Evolutionary conservation across 768 basidiomycete genomes (phyloP).

Genomic region (Podaxis sp.): DNA sequence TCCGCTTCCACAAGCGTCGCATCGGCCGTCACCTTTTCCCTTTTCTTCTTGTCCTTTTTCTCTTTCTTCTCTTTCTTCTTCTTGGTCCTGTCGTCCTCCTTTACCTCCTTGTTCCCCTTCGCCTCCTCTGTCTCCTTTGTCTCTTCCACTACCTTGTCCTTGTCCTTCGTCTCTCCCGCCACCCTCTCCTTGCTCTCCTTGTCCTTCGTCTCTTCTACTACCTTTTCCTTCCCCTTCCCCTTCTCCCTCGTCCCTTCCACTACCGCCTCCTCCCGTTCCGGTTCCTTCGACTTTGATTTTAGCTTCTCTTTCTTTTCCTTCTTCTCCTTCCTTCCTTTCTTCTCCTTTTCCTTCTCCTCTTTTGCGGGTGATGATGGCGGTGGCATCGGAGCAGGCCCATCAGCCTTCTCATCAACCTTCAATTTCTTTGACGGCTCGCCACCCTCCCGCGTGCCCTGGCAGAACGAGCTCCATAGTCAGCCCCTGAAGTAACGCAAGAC

Average conservation of each 20-base stretch:
- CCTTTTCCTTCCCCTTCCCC: constrained; percentile 30
- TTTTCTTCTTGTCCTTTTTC: constrained; percentile 18
- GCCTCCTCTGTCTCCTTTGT: constrained; percentile 21
- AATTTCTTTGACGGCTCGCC: constrained; percentile 27
- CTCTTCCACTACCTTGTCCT: constrained; percentile 19
- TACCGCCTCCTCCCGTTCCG: neutral
- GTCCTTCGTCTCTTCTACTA: constrained; percentile 19
- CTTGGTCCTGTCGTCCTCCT: constrained; percentile 11
- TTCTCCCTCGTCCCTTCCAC: constrained; percentile 29
- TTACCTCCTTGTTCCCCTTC: constrained; percentile 20
- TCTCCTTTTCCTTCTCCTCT: constrained; percentile 19
- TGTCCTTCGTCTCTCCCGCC: constrained; percentile 10
- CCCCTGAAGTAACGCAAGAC: neutral
- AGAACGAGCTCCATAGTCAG: neutral
- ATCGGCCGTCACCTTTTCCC: constrained; percentile 12
- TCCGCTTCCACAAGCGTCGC: too few relatives aligned
- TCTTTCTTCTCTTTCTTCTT: constrained; percentile 10
- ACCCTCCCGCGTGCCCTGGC: constrained; percentile 4
- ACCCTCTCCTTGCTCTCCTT: constrained; percentile 19
- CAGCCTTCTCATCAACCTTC: constrained; percentile 22
- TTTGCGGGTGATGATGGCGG: constrained; percentile 13
- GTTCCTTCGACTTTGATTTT: neutral
- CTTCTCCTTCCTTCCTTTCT: constrained; percentile 22
- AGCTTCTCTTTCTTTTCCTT: constrained; percentile 18
- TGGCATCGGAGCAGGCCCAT: constrained; percentile 16